These are phyloP conservation scores for Fusarium liriodendri DNA, from an alignment of 2,329 filamentous ascomycete species.

Conservation along the genomic window DNA sequence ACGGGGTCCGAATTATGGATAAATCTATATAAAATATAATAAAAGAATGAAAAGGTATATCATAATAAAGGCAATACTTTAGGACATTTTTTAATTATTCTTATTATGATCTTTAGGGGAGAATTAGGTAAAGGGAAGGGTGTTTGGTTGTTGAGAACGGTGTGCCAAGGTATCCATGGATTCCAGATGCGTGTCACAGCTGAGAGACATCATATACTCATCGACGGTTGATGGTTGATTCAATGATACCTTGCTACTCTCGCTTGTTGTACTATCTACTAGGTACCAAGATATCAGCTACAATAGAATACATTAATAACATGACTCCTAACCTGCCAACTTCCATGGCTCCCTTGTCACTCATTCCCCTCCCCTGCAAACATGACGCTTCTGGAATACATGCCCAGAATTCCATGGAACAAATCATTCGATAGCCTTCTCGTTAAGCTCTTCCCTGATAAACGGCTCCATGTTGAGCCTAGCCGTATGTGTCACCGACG, in stretches of 20 bases:
- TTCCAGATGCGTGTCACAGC: background rate
- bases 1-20: conserved; percentile 1
- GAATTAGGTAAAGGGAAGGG: background rate
- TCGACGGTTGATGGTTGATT: background rate
- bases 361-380: conserved; percentile 4
- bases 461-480: conserved; percentile 50
- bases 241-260: background rate
- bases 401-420: background rate
- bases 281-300: background rate
- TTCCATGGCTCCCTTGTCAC: background rate
- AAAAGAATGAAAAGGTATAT: too few species aligned
- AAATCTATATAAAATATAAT: too few species aligned
- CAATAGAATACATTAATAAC: background rate
- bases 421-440: conserved; percentile 22
- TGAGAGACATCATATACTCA: background rate
- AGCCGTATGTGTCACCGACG: conserved; percentile 53
- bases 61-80: too few species aligned
- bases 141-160: background rate
- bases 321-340: background rate
- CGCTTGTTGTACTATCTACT: background rate
- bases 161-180: background rate
- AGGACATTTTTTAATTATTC: too few species aligned
- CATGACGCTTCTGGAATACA: conserved; percentile 7
- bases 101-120: too few species aligned
- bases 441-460: conserved; percentile 49